Conservation (phyloP, 2,329 filamentous ascomycete species). For the Aspergillus tamarii region DNA sequence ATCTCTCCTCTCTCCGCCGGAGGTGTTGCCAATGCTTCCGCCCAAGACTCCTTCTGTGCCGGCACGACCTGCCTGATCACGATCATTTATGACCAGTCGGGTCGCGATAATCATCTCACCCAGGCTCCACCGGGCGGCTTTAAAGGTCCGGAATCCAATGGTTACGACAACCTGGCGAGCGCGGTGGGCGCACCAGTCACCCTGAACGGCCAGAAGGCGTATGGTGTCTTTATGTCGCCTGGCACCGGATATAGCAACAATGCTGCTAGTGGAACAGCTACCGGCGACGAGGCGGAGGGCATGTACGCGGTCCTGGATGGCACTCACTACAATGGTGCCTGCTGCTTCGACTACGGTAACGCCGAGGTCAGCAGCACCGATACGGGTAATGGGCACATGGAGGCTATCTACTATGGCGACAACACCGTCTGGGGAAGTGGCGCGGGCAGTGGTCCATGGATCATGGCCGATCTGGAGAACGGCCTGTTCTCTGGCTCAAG, state of each 20-base stretch:
- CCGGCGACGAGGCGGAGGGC: slow-evolving; percentile 54
- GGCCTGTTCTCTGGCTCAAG: slow-evolving; percentile 63
- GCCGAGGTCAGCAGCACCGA: slow-evolving; percentile 57
- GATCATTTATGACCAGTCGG: slow-evolving; percentile 69
- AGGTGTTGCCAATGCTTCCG: slow-evolving; percentile 63
- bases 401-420: slow-evolving; percentile 67
- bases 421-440: slow-evolving; percentile 60
- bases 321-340: slow-evolving; percentile 38
- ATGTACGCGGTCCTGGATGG: slow-evolving; percentile 40
- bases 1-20: slow-evolving; percentile 60
- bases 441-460: slow-evolving; percentile 63
- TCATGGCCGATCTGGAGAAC: slow-evolving; percentile 72
- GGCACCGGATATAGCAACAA: slow-evolving; percentile 68
- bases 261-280: slow-evolving; percentile 55
- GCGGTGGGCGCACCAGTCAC: slow-evolving; percentile 65
- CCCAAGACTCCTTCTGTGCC: slow-evolving; percentile 65
- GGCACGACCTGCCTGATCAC: slow-evolving; percentile 65
- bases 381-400: slow-evolving; percentile 68
- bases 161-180: slow-evolving; percentile 63
- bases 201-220: slow-evolving; percentile 63
- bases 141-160: slow-evolving; percentile 58
- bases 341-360: slow-evolving; percentile 61
- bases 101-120: slow-evolving; percentile 63
- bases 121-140: slow-evolving; percentile 64
- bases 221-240: slow-evolving; percentile 65